Percentiles rank a stretch among this genome's conserved stretches.
phyloP scores from a whole-genome alignment of 768 basidiomycete genomes.

The Podaxis carcinomalis region DNA sequence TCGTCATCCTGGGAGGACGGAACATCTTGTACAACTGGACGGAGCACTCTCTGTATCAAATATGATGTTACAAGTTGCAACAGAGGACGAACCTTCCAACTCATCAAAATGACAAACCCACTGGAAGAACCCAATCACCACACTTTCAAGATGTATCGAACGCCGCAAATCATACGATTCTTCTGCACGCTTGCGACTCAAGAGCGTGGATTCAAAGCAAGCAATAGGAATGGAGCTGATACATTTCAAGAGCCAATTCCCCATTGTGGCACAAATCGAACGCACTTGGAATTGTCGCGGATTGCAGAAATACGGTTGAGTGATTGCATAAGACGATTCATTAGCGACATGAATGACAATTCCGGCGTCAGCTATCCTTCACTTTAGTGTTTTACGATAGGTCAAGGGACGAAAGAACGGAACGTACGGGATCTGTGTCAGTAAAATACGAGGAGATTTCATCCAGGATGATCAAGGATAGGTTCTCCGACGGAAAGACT shows the following conservation, averaged over 20 bases:
- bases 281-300: background rate
- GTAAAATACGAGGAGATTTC: constrained; percentile 57
- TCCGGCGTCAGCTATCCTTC: background rate
- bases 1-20: constrained; percentile 1
- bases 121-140: background rate
- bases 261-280: background rate
- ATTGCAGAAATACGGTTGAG: background rate
- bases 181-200: background rate
- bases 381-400: background rate
- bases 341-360: background rate
- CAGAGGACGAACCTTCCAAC: background rate
- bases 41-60: background rate
- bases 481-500: constrained; percentile 15
- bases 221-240: constrained; percentile 5
- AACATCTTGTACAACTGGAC: background rate
- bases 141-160: background rate
- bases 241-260: background rate
- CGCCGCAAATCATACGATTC: background rate
- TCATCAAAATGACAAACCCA: background rate
- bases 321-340: constrained; percentile 7
- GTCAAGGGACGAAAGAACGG: constrained; percentile 7
- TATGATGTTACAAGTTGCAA: background rate
- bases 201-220: constrained; percentile 1
- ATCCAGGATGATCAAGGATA: constrained; percentile 49
- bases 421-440: constrained; percentile 2